A percentile compares a stretch with the other conserved stretches of the same genome.
These are phyloP conservation scores for Candida ipomoeae DNA, from an alignment of 805 yeast genomes.

Conservation along the genomic window DNA sequence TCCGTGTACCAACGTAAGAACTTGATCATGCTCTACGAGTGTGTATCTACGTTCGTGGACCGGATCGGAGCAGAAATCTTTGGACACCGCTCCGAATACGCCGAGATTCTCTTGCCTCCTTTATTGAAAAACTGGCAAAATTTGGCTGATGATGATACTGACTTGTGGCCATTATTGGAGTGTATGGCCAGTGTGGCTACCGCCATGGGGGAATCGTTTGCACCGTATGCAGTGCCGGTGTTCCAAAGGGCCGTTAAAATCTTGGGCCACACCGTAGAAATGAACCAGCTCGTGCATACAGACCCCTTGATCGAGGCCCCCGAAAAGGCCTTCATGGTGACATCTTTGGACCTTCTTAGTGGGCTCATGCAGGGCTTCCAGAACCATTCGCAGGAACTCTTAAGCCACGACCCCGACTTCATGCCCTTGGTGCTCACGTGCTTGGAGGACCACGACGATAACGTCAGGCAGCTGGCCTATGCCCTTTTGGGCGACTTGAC, in stretches of 20 bases:
- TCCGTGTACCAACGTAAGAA: slow-evolving; percentile 76
- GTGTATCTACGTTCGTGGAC: slow-evolving; percentile 85
- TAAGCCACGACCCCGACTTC: slow-evolving; percentile 35
- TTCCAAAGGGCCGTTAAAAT: slow-evolving; percentile 75
- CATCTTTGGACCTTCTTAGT: slow-evolving; percentile 85
- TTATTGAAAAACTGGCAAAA: slow-evolving; percentile 76
- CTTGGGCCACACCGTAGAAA: slow-evolving; percentile 60
- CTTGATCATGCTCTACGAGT: slow-evolving; percentile 78
- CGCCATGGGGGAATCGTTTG: slow-evolving; percentile 74
- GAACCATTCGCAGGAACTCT: slow-evolving; percentile 51
- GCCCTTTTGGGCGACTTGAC: slow-evolving; percentile 90
- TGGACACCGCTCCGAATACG: slow-evolving; percentile 51
- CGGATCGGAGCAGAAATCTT: slow-evolving; percentile 57
- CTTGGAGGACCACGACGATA: slow-evolving; percentile 70
- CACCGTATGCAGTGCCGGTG: slow-evolving; percentile 85
- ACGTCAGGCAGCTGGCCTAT: slow-evolving; percentile 90
- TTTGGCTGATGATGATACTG: slow-evolving; percentile 73
- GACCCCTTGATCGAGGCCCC: slow-evolving; percentile 72
- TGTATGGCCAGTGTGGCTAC: slow-evolving; percentile 92
- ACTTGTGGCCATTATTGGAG: slow-evolving; percentile 87
- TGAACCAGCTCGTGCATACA: slow-evolving; percentile 56
- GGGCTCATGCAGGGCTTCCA: slow-evolving; percentile 91
- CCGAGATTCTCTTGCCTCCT: slow-evolving; percentile 71
- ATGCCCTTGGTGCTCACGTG: slow-evolving; percentile 64
- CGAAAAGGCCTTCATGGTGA: slow-evolving; percentile 85